These are phyloP conservation scores for Penicillium sp. DNA, from an alignment of 2,329 filamentous ascomycete genomes.

Conservation along the genomic window DNA sequence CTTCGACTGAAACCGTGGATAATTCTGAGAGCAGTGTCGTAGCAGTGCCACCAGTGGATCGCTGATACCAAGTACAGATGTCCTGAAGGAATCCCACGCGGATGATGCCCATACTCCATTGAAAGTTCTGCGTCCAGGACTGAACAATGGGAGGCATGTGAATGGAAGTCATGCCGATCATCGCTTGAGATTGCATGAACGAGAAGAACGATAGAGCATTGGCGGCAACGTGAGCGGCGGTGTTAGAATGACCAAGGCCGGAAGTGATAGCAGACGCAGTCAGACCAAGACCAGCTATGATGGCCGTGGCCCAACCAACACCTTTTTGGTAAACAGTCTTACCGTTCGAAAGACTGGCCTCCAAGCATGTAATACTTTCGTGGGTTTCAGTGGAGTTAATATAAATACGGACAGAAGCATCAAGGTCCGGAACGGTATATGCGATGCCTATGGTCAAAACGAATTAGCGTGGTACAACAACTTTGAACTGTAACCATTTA, in stretches of 20 bases:
- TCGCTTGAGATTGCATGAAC: conserved; percentile 93
- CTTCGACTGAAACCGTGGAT: conserved; percentile 77
- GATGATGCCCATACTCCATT: conserved; percentile 98
- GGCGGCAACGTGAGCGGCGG: conserved; percentile 89
- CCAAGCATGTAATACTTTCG: conserved; percentile 78
- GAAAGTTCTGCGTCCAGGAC: conserved; percentile 96
- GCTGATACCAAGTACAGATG: conserved; percentile 95
- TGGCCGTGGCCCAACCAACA: conserved; percentile 86
- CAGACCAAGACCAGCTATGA: conserved; percentile 83
- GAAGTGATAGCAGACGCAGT: conserved; percentile 87
- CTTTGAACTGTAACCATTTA: neutral
- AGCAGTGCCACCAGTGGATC: conserved; percentile 85
- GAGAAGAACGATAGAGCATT: conserved; percentile 93
- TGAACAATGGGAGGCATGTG: conserved; percentile 84
- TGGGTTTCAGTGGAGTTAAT: conserved; percentile 73
- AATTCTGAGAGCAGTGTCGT: conserved; percentile 78
- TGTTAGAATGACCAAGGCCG: conserved; percentile 89
- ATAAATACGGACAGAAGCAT: conserved; percentile 80
- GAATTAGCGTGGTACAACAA: conserved; percentile 1
- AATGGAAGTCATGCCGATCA: conserved; percentile 83
- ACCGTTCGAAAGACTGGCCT: conserved; percentile 86
- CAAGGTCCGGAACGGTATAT: conserved; percentile 88
- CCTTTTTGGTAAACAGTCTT: conserved; percentile 88
- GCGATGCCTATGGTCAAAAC: conserved; percentile 65
- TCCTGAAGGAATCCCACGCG: conserved; percentile 82